Evolutionary conservation across 2,329 filamentous ascomycete species (phyloP), one percentile per base, ranked within the genome.

Genomic region (Gnomoniopsis smithogilvyi): DNA sequence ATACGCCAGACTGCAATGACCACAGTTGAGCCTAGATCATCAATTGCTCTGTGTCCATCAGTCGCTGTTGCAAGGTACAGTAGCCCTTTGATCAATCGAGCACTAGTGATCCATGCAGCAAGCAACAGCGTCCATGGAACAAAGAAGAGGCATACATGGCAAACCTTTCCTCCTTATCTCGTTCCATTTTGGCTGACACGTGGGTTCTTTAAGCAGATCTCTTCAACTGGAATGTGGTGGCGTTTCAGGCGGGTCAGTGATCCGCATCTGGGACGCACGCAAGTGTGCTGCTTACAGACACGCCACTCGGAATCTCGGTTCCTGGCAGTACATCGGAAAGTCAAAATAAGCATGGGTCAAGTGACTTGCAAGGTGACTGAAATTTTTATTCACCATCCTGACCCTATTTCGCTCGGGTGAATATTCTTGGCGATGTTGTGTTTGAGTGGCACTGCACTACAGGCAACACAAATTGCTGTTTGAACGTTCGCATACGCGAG

Each of bases 181-280:
- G 59, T 34, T 19, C 38, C 48, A 30, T 56, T 43, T 34, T 17
- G 38, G 41, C 59, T 61, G 59, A 61, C 51, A n/a, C 17, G 49
- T n/a, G 21, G 17, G 41, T 59, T 47, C 30, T 33, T 48, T 55
- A 21, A 52, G 19, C 48, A 61, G 56, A 46, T 22, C 41, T 47
- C 36, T 7, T 19, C n/a, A 46, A 22, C 43, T 49, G 49, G 43
- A 60, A 60, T 52, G 54, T 52, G 41, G 30, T 54, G 52, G 58
- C 54, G 54, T 53, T 21, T 34, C 38, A 36, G 24, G 21, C 36
- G 51, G 48, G 24, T 26, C 21, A 19, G 19, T 38, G 33, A n/a
- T 52, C 41, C 53, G 53, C n/a, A 3, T 47, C n/a, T 19, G 17
- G 17, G 43, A 11, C 45, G 45, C 19, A 24, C 30, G 36, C 36